phyloP scores from a whole-genome alignment of 2,329 filamentous ascomycete species.

The Colletotrichum sp. region DNA sequence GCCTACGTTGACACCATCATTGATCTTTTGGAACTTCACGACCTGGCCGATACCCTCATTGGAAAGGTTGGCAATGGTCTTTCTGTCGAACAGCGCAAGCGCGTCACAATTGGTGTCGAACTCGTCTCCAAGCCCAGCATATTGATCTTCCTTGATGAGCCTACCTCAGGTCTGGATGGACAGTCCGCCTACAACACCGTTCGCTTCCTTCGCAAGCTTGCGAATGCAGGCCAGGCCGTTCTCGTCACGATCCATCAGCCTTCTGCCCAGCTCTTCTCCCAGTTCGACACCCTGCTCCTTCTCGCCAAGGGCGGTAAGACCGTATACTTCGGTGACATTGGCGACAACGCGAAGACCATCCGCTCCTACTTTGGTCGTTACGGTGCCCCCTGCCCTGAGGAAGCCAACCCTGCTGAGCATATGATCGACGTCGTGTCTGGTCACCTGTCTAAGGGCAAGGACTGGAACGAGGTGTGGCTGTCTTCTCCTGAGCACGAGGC shows the following conservation, averaged over 20 bases:
- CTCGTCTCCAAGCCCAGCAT: slow-evolving; percentile 64
- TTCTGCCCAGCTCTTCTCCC: slow-evolving; percentile 67
- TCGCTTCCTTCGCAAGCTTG: slow-evolving; percentile 69
- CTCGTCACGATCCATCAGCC: slow-evolving; percentile 75
- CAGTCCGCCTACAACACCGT: slow-evolving; percentile 70
- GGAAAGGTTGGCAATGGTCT: slow-evolving; percentile 55
- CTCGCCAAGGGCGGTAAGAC: slow-evolving; percentile 69
- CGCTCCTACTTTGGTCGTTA: slow-evolving; percentile 69
- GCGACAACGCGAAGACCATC: slow-evolving; percentile 57
- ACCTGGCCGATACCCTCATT: slow-evolving; percentile 53
- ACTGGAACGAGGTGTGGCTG: slow-evolving; percentile 75
- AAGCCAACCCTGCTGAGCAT: slow-evolving; percentile 76
- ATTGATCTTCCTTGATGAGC: slow-evolving; percentile 66
- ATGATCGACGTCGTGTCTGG: slow-evolving; percentile 69
- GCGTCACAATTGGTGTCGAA: slow-evolving; percentile 65
- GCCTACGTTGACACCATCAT: slow-evolving; percentile 81
- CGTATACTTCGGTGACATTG: slow-evolving; percentile 71
- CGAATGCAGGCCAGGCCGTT: slow-evolving; percentile 69
- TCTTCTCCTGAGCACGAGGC: slow-evolving; percentile 63
- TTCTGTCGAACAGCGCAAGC: slow-evolving; percentile 57
- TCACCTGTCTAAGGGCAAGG: slow-evolving; percentile 45
- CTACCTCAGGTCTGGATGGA: slow-evolving; percentile 70
- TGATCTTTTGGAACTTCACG: slow-evolving; percentile 58
- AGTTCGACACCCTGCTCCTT: slow-evolving; percentile 69
- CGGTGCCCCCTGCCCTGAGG: slow-evolving; percentile 64